phyloP scores from a whole-genome alignment of 2,329 filamentous ascomycete species.

The Rutstroemia sp. region DNA sequence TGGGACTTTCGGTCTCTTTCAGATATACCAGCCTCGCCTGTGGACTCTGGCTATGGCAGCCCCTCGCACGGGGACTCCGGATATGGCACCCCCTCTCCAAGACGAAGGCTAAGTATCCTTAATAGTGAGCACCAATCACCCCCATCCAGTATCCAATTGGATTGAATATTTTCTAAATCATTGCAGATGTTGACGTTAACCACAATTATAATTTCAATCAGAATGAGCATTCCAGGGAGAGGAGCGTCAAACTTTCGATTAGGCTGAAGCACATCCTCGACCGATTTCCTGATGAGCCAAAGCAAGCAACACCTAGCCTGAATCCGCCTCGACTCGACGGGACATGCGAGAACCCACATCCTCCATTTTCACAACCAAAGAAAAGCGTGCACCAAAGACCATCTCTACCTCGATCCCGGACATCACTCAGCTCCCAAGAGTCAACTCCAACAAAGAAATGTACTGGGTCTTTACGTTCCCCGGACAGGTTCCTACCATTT shows the following conservation, averaged over 20 bases:
- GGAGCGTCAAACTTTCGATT: background rate
- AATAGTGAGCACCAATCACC: background rate
- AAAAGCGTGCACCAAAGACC: conserved; percentile 3
- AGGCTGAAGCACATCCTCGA: conserved; percentile 1
- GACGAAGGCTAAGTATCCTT: background rate
- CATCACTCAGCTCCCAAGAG: background rate
- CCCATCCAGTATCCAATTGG: background rate
- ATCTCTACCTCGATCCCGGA: background rate
- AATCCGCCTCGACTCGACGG: conserved; percentile 7
- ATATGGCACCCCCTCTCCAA: conserved; percentile 10
- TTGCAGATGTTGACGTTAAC: background rate
- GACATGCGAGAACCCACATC: background rate
- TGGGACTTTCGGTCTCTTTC: background rate
- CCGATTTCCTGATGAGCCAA: background rate
- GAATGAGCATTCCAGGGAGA: conserved; percentile 1
- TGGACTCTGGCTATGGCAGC: conserved; percentile 15
- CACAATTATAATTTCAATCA: background rate
- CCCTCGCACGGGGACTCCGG: conserved; percentile 10
- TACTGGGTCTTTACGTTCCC: conserved; percentile 25
- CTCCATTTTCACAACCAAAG: conserved; percentile 15
- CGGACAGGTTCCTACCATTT: conserved; percentile 52
- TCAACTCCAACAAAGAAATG: conserved; percentile 14
- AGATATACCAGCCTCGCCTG: background rate
- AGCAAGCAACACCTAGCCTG: background rate
- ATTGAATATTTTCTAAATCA: background rate